phyloP scores from a whole-genome alignment of 2,329 filamentous ascomycete genomes.

The Bipolaris bicolor region DNA sequence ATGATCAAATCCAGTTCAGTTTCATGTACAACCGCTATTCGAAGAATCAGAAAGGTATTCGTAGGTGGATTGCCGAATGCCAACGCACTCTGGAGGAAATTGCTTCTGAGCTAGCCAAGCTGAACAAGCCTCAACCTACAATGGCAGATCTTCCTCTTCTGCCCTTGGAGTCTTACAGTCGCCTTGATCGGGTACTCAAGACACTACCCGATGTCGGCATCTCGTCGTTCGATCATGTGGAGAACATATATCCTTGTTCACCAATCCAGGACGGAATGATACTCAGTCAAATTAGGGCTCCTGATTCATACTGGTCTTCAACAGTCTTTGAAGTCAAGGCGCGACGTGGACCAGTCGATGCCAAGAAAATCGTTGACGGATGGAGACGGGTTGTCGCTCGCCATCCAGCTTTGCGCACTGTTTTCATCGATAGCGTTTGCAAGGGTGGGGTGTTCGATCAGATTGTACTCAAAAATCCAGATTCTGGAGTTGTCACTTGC shows the following conservation, averaged over 20 bases:
- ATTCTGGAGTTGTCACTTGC: conserved; percentile 31
- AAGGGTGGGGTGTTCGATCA: conserved; percentile 47
- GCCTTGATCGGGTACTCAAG: conserved; percentile 38
- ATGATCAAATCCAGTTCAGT: conserved; percentile 35
- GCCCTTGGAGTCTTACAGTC: conserved; percentile 40
- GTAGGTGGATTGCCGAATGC: conserved; percentile 43
- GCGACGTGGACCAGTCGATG: conserved; percentile 30
- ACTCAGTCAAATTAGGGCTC: conserved; percentile 40
- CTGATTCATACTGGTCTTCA: conserved; percentile 40
- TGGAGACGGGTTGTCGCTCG: conserved; percentile 44
- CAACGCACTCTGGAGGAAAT: conserved; percentile 41
- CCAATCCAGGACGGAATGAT: conserved; percentile 45
- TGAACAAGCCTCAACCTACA: conserved; percentile 36
- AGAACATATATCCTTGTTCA: conserved; percentile 44
- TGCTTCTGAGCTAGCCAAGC: conserved; percentile 28
- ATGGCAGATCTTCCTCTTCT: conserved; percentile 43
- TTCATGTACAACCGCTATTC: conserved; percentile 45
- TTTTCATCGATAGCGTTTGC: conserved; percentile 45
- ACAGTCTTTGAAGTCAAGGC: conserved; percentile 38
- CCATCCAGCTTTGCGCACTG: conserved; percentile 42
- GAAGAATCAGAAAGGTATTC: conserved; percentile 43
- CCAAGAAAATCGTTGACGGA: conserved; percentile 27
- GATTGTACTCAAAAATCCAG: conserved; percentile 37
- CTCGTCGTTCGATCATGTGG: conserved; percentile 30
- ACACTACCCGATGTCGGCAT: conserved; percentile 32